Evolutionary conservation across 768 basidiomycete genomes (phyloP), one percentile per base, ranked within the genome.

Genomic region (Lyophyllum decastes): DNA sequence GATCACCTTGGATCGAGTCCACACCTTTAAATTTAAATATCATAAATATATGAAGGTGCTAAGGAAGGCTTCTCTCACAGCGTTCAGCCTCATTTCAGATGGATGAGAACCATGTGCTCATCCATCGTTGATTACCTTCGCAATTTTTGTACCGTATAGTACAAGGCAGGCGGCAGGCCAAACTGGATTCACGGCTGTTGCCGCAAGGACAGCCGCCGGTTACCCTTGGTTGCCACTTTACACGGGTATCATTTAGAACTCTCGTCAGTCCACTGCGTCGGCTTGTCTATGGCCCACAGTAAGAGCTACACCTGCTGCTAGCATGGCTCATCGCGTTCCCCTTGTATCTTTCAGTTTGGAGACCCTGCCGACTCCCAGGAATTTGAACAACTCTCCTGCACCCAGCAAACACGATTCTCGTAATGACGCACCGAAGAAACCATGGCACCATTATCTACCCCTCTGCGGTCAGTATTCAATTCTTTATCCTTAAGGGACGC

Each of bases 361-460:
- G 43, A 35, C 60, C 19, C 57, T 65, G 22, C 51, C 64, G 21
- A 48, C 44, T 56, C 25, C 43, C 48, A 19, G 26, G 17, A 30
- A 12, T n/a, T 19, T 17, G 17, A 43, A 26, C 27, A 34, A 49
- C 7, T 43, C 51, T 14, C 54, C 16, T 22, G 49, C 55, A 26
- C 22, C 52, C 30, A 35, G 22, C 30, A 49, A 35, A 10, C 17
- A 57, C 35, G 44, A 59, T 7, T 46, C 47, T 40, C 51, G 58
- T 12, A 50, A 59, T 22, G 74, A 79, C 25, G 70, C 70, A 0
- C 62, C 68, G 40, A 73, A 68, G 54, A 82, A 80, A 67, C 75
- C 66, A 55, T 87, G 85, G 84, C 80, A 78, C 65, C 75, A 85
- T 61, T 83, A 85, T 66, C 53, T 85, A 26, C 87, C 86, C 24